Base-by-base conservation (phyloP, 805 yeast genomes). In the Candida ovalis region DNA sequence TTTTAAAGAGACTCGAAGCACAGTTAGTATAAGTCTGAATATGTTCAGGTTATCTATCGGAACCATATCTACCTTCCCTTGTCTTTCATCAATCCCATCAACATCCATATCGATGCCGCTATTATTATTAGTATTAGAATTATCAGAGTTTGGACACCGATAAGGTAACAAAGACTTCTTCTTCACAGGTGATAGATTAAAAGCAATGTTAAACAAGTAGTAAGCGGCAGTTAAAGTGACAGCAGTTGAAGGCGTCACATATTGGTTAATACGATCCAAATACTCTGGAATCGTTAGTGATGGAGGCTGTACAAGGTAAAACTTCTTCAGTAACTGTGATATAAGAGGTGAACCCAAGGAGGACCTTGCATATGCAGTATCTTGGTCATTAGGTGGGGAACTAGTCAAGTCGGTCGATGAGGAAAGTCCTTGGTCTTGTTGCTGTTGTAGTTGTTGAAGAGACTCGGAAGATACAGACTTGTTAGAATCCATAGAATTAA, bases 1-100 rank as follows among this genome's bases (percentile, higher is more conserved):
- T 50, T 74, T 74, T 22, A 66, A 63, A 36, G 76, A 64, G 22
- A 75, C 60, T 37, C 79, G 57, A 15, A 74, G 50, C 33, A 64
- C 60, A 2, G 76, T 69, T 48, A 74, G 58, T 8, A 72, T 54
- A 40, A 74, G 55, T 30, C 79, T 53, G 50, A 72, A 70, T 5
- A 67, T 71, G 48, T 74, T 74, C 41, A 67, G 54, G 6, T 60
- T 58, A 38, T 70, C 66, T 12, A 74, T 56, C 2, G 67, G 65
- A 25, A 66, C 45, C 63, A 66, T 54, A 35, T 48, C 38, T 3
- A 62, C 19, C 12, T 44, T 41, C 5, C 23, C 43, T 3, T 46
- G 40, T 3, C 25, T 15, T 6, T 37, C 42, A 15, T 36, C 42
- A 15, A 42, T 23, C 4, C 30, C 22, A 18, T 39, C 15, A 24